Percentiles rank a stretch among this genome's conserved stretches.
Evolutionary conservation across 371 early-diverging fungal genomes (phyloP).

Genomic region (Caulochytrium protostelioides): DNA sequence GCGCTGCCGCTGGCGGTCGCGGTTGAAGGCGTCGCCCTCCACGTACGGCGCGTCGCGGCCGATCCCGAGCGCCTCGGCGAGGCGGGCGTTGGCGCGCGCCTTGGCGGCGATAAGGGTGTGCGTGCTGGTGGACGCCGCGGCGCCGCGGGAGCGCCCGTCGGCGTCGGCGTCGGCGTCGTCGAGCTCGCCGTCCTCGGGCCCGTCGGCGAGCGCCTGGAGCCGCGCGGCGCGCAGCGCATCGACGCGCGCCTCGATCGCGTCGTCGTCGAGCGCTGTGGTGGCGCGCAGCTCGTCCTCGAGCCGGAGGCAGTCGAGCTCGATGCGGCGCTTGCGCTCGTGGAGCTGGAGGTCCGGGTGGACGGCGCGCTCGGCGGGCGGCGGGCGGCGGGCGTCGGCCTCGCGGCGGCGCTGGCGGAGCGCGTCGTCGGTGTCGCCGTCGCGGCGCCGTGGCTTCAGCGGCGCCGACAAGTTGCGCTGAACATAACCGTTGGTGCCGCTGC

Average conservation of each 20-base stretch:
- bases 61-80: no score
- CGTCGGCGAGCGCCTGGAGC: constrained; percentile 20
- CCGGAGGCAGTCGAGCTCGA: constrained; percentile 65
- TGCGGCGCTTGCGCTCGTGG: constrained; percentile 67
- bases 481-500: constrained; percentile 84
- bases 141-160: no score
- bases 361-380: constrained; percentile 4
- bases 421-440: constrained; percentile 8
- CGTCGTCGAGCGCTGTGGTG: constrained; percentile 35
- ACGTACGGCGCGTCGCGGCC: no score
- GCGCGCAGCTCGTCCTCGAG: constrained; percentile 59
- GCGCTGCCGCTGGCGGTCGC: no score
- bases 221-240: constrained; percentile 14
- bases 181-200: no score
- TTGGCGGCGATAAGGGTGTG: no score
- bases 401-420: constrained; percentile 5
- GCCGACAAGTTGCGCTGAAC: constrained; percentile 69
- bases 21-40: no score
- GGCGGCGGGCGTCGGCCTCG: constrained; percentile 2
- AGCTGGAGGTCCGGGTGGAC: constrained; percentile 44
- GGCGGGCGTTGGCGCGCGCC: no score
- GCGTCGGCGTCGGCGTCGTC: no score
- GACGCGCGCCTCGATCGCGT: constrained; percentile 36
- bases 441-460: constrained; percentile 36
- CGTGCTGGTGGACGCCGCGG: no score